Conservation (phyloP, 1,139 yeast species). For the Groenewaldozyma sp. region DNA sequence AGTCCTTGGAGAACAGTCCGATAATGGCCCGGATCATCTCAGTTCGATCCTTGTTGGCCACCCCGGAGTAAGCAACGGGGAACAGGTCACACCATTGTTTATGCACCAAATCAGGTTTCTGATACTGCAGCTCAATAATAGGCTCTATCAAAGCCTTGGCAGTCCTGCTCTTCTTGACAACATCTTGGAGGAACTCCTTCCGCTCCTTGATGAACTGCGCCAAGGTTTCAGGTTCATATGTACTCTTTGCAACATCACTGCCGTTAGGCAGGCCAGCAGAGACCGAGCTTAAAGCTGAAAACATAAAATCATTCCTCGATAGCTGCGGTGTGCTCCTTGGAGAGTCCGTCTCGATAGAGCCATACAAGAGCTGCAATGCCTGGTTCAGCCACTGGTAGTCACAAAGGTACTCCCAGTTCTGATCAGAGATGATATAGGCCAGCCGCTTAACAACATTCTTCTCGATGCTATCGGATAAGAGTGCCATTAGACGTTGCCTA, state of each 20-base stretch:
- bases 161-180: constrained; percentile 33
- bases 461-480: constrained; percentile 74
- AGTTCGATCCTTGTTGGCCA: constrained; percentile 70
- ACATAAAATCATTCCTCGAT: constrained; percentile 40
- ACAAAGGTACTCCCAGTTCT: constrained; percentile 92
- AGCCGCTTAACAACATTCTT: constrained; percentile 69
- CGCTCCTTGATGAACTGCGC: constrained; percentile 43
- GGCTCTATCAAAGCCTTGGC: constrained; percentile 49
- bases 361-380: constrained; percentile 79
- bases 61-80: constrained; percentile 66
- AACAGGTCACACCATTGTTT: constrained; percentile 79
- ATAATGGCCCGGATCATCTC: constrained; percentile 78
- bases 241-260: background rate
- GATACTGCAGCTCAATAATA: constrained; percentile 71
- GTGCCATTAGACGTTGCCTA: constrained; percentile 69
- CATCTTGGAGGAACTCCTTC: constrained; percentile 36
- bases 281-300: constrained; percentile 47
- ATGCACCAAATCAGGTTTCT: constrained; percentile 70
- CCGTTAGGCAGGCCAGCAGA: constrained; percentile 28
- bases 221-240: constrained; percentile 16
- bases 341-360: constrained; percentile 56
- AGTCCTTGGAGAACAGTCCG: constrained; percentile 76
- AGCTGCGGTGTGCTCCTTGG: constrained; percentile 40
- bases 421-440: constrained; percentile 79
- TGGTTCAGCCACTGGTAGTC: constrained; percentile 95